Evolutionary conservation across 2,329 filamentous ascomycete species (phyloP).

Genomic region (Phaeosphaeria sp.): DNA sequence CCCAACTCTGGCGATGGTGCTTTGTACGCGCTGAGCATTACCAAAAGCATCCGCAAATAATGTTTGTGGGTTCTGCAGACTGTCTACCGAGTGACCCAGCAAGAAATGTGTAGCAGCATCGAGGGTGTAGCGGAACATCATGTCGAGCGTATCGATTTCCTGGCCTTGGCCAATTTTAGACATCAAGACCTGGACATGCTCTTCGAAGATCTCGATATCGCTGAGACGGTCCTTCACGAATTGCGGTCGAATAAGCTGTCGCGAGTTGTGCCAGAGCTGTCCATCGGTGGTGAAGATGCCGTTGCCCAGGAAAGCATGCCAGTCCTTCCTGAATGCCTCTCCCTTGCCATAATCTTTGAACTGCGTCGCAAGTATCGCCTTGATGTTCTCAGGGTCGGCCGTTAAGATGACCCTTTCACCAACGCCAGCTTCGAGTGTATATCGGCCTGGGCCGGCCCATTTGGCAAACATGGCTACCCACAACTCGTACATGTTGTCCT

Average conservation of each 20-base stretch:
- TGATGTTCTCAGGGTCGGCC: slow-evolving; percentile 86
- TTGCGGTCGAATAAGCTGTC: slow-evolving; percentile 84
- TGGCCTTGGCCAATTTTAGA: slow-evolving; percentile 62
- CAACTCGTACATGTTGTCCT: slow-evolving; percentile 65
- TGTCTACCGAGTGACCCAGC: slow-evolving; percentile 76
- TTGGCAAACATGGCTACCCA: slow-evolving; percentile 65
- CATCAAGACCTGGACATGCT: slow-evolving; percentile 77
- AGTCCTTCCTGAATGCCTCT: slow-evolving; percentile 74
- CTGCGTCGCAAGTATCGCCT: slow-evolving; percentile 86
- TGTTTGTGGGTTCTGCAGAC: slow-evolving; percentile 62
- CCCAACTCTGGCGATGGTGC: slow-evolving; percentile 69
- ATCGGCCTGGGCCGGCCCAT: slow-evolving; percentile 48
- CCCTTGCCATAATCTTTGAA: slow-evolving; percentile 89
- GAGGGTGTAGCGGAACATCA: slow-evolving; percentile 80
- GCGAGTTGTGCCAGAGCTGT: slow-evolving; percentile 76
- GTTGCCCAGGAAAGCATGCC: slow-evolving; percentile 77
- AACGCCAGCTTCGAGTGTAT: slow-evolving; percentile 67
- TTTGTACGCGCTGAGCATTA: slow-evolving; percentile 78
- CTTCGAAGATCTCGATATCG: slow-evolving; percentile 82
- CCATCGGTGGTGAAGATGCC: slow-evolving; percentile 77
- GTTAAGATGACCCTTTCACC: slow-evolving; percentile 75
- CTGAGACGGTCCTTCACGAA: slow-evolving; percentile 86
- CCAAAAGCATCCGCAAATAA: slow-evolving; percentile 83
- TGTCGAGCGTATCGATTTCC: slow-evolving; percentile 72
- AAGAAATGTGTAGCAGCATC: slow-evolving; percentile 89